phyloP scores from a whole-genome alignment of 192 early-diverging fungal genomes.

The Backusella tarrabulga region DNA sequence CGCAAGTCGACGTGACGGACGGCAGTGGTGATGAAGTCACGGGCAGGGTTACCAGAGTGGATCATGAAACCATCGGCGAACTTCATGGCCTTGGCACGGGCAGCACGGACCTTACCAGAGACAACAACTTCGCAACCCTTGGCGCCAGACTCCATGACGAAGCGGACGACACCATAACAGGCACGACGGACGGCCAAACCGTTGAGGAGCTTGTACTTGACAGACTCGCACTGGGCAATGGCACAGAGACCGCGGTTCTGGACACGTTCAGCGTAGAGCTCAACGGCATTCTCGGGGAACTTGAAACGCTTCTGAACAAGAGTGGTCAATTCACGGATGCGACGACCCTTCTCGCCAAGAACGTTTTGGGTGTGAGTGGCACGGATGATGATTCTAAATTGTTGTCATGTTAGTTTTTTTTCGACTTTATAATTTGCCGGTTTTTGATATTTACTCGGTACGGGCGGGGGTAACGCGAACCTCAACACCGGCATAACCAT shows the following conservation, averaged over 20 bases:
- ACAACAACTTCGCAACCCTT: slow-evolving; percentile 99
- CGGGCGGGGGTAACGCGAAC: slow-evolving; percentile 98
- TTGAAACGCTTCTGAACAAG: slow-evolving; percentile 99
- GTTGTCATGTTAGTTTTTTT: background rate
- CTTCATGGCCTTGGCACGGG: slow-evolving; percentile 99
- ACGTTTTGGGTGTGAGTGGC: slow-evolving; percentile 98
- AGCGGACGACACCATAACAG: slow-evolving; percentile 97
- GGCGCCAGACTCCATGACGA: slow-evolving; percentile 98
- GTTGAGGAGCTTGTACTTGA: slow-evolving; percentile 96
- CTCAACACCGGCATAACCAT: slow-evolving; percentile 99
- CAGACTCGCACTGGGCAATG: slow-evolving; percentile 97
- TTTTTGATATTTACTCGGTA: slow-evolving; percentile 63
- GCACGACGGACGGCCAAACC: slow-evolving; percentile 96
- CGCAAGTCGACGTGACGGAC: slow-evolving; percentile 97
- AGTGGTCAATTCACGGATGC: slow-evolving; percentile 97
- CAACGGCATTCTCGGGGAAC: slow-evolving; percentile 98
- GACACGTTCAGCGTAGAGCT: slow-evolving; percentile 98
- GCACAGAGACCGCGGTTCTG: slow-evolving; percentile 96
- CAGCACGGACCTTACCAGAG: slow-evolving; percentile 98
- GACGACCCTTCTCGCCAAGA: slow-evolving; percentile 97
- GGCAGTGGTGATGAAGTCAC: slow-evolving; percentile 93
- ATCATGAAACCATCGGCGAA: slow-evolving; percentile 99
- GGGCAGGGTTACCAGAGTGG: slow-evolving; percentile 98
- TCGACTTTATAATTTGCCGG: background rate
- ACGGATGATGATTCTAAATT: slow-evolving; percentile 86